Percentiles rank a stretch among this genome's conserved stretches.
These are phyloP conservation scores for Bolboschoenus planiculmis DNA, from an alignment of 176 grass and related monocot genomes.

Conservation along the genomic window DNA sequence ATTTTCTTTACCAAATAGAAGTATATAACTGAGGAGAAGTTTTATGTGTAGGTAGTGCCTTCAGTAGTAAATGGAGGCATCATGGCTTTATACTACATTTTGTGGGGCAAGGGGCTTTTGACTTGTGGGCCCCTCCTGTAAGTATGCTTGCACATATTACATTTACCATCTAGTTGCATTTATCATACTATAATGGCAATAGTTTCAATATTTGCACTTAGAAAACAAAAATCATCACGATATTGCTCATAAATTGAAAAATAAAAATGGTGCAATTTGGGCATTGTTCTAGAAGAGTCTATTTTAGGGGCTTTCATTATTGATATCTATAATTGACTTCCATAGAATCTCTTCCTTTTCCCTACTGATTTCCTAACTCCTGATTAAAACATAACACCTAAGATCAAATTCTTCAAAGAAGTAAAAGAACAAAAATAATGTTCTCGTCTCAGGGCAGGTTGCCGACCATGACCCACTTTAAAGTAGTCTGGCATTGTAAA, in stretches of 20 bases:
- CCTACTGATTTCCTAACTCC: background rate
- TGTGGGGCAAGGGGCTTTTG: constrained; percentile 94
- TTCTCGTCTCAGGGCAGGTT: background rate
- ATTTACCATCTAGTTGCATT: background rate
- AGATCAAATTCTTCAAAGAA: background rate
- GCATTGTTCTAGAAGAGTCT: background rate
- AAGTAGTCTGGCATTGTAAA: background rate
- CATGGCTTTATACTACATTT: constrained; percentile 79
- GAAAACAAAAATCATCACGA: background rate
- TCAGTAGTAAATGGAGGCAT: constrained; percentile 95
- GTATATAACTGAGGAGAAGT: background rate
- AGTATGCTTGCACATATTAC: constrained; percentile 26
- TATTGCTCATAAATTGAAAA: background rate
- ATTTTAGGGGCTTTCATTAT: background rate
- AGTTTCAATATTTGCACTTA: background rate
- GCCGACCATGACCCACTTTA: background rate
- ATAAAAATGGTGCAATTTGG: background rate
- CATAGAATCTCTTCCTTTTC: background rate
- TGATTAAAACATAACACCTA: background rate
- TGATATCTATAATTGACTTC: background rate
- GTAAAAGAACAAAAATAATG: background rate
- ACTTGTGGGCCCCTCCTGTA: constrained; percentile 86
- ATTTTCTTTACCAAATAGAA: constrained; percentile 5
- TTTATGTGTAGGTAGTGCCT: constrained; percentile 58
- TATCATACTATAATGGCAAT: background rate